phyloP scores from a whole-genome alignment of 257 asterid genomes.

The Rauvolfia tetraphylla region DNA sequence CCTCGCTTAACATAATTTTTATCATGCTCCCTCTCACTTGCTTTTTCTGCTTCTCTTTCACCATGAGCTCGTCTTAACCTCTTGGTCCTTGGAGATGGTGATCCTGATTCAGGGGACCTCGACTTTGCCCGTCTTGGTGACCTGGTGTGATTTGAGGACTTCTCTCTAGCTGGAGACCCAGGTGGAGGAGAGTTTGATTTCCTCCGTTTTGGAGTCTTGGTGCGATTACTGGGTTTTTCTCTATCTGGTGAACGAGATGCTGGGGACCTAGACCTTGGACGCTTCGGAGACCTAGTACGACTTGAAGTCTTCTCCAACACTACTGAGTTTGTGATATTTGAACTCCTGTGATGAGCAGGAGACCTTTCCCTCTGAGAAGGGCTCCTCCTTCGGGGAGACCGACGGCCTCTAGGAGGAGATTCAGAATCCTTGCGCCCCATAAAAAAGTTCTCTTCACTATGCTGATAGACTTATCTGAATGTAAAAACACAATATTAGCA shows the following conservation, averaged over 20 bases:
- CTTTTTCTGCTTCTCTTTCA: slow-evolving; percentile 49
- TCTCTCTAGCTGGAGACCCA: slow-evolving; percentile 38
- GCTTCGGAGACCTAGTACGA: slow-evolving; percentile 47
- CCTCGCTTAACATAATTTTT: slow-evolving; percentile 41
- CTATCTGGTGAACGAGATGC: slow-evolving; percentile 46
- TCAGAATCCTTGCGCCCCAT: slow-evolving; percentile 62
- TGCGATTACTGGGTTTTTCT: slow-evolving; percentile 40
- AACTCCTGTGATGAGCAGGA: slow-evolving; percentile 50
- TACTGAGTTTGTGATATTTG: slow-evolving; percentile 39
- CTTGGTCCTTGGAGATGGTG: slow-evolving; percentile 73
- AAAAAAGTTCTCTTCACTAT: neutral
- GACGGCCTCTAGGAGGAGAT: slow-evolving; percentile 55
- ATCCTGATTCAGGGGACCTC: slow-evolving; percentile 41
- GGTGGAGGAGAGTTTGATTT: slow-evolving; percentile 47
- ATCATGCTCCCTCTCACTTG: slow-evolving; percentile 44
- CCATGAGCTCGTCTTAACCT: slow-evolving; percentile 60
- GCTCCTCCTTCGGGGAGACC: slow-evolving; percentile 56
- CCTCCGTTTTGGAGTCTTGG: slow-evolving; percentile 44
- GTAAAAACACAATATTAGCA: neutral
- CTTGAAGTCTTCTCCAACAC: slow-evolving; percentile 38
- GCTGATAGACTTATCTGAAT: slow-evolving; percentile 3
- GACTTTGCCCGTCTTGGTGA: slow-evolving; percentile 41
- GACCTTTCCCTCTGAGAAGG: slow-evolving; percentile 58
- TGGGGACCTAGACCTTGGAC: slow-evolving; percentile 45
- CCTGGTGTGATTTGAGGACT: slow-evolving; percentile 37